These are phyloP conservation scores for Corynespora cassiicola DNA, from an alignment of 2,329 filamentous ascomycete genomes.

Conservation along the genomic window DNA sequence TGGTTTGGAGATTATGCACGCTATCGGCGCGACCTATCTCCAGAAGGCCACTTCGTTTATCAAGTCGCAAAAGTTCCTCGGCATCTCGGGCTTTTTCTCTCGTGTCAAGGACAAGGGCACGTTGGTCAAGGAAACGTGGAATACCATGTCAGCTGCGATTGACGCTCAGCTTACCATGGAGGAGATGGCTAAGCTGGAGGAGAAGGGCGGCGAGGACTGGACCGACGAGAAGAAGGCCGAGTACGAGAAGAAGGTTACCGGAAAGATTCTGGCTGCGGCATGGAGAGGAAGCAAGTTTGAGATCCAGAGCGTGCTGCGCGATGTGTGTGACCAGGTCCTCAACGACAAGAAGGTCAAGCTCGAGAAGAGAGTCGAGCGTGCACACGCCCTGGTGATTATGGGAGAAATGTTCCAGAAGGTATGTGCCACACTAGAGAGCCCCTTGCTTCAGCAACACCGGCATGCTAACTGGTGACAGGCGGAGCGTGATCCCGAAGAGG, in stretches of 20 bases:
- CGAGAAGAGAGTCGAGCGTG: conserved; percentile 86
- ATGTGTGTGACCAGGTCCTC: conserved; percentile 90
- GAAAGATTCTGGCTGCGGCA: conserved; percentile 95
- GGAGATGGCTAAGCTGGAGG: conserved; percentile 96
- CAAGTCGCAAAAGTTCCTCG: conserved; percentile 95
- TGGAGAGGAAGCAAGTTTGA: conserved; percentile 98
- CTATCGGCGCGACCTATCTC: conserved; percentile 89
- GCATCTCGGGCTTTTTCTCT: conserved; percentile 93
- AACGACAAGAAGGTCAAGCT: conserved; percentile 80
- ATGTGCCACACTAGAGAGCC: conserved; percentile 35
- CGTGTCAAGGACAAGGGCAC: conserved; percentile 96
- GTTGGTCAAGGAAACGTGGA: conserved; percentile 98
- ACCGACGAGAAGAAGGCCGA: conserved; percentile 96
- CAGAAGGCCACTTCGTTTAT: conserved; percentile 86
- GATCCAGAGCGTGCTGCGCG: conserved; percentile 92
- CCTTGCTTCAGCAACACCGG: background rate
- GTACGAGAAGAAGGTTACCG: conserved; percentile 93
- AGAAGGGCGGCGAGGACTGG: conserved; percentile 95
- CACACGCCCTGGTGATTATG: conserved; percentile 85
- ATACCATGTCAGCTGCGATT: conserved; percentile 93
- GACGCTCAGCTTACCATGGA: conserved; percentile 98
- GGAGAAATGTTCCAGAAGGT: conserved; percentile 91
- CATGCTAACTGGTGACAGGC: conserved; percentile 63
- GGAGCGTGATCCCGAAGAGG: conserved; percentile 88
- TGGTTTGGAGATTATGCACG: conserved; percentile 92